Conservation (phyloP, 768 basidiomycete genomes). For the Pleurotus giganteus region DNA sequence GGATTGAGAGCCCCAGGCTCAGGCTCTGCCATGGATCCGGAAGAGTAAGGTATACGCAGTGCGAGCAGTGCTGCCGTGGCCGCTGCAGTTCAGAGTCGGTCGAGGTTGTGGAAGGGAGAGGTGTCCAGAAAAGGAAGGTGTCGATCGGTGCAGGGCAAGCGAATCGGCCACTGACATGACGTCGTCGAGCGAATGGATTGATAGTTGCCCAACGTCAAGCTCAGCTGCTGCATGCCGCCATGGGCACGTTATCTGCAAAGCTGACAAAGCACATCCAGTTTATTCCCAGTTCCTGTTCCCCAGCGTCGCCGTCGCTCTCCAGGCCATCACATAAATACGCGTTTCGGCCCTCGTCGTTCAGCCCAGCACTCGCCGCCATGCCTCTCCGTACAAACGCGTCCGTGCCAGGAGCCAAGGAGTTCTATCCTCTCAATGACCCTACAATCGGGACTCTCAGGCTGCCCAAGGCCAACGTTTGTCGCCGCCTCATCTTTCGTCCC, state of each 20-base stretch:
- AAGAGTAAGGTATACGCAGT: neutral
- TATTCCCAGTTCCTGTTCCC: neutral
- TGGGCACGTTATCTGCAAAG: neutral
- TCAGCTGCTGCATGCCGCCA: neutral
- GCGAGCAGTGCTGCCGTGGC: neutral
- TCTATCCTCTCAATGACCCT: conserved; percentile 60
- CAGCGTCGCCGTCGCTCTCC: neutral
- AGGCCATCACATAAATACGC: neutral
- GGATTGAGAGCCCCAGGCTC: neutral
- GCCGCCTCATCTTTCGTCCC: neutral
- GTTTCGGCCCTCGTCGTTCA: neutral
- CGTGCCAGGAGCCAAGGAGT: conserved; percentile 51
- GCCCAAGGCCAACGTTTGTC: conserved; percentile 12
- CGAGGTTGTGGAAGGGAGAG: no score
- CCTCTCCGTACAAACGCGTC: conserved; percentile 38
- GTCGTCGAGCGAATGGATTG: neutral
- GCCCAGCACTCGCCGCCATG: conserved; percentile 9
- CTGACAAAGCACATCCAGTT: neutral
- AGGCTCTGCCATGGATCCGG: conserved; percentile 5
- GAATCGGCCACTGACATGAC: no score
- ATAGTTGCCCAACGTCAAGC: neutral
- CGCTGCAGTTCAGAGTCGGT: neutral
- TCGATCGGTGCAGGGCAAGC: neutral
- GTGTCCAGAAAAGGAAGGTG: conserved; percentile 3
- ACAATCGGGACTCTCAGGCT: conserved; percentile 43